Conservation (phyloP, 2,329 filamentous ascomycete species). For the Alternaria hordeiaustralica region DNA sequence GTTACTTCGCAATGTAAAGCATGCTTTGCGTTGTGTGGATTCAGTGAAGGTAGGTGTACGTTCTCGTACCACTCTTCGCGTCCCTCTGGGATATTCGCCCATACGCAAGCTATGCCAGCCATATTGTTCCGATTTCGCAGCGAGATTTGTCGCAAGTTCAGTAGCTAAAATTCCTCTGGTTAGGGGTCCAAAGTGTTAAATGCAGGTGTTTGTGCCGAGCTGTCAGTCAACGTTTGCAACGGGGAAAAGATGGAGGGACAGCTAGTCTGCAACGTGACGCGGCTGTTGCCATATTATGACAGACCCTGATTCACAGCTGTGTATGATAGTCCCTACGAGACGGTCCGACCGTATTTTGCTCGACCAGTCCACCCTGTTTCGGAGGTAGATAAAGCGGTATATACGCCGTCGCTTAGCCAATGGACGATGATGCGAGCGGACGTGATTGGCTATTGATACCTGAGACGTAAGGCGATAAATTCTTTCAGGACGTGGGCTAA, state of each 20-base stretch:
- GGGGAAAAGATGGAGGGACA: neutral
- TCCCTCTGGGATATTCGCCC: conserved; percentile 24
- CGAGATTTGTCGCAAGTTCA: neutral
- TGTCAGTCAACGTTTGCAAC: neutral
- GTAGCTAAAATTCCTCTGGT: neutral
- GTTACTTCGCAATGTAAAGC: conserved; percentile 22
- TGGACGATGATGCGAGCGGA: neutral
- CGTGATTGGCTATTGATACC: conserved; percentile 2
- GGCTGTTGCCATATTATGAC: conserved; percentile 3
- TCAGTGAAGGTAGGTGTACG: conserved; percentile 15
- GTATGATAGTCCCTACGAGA: conserved; percentile 2
- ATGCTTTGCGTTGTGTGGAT: conserved; percentile 7
- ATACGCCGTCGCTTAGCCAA: conserved; percentile 6
- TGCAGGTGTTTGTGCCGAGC: neutral
- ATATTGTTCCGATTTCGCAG: conserved; percentile 12
- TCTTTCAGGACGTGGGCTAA: conserved; percentile 5
- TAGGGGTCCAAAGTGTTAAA: neutral
- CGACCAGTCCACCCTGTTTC: conserved; percentile 5
- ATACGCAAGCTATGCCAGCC: conserved; percentile 25
- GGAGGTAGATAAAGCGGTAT: conserved; percentile 10
- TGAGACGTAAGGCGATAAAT: conserved; percentile 1
- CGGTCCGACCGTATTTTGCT: conserved; percentile 12
- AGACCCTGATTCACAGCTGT: conserved; percentile 4
- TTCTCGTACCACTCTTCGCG: conserved; percentile 23
- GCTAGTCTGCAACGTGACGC: conserved; percentile 4